phyloP scores from a whole-genome alignment of 2,329 filamentous ascomycete species.

The Calonectria montana region DNA sequence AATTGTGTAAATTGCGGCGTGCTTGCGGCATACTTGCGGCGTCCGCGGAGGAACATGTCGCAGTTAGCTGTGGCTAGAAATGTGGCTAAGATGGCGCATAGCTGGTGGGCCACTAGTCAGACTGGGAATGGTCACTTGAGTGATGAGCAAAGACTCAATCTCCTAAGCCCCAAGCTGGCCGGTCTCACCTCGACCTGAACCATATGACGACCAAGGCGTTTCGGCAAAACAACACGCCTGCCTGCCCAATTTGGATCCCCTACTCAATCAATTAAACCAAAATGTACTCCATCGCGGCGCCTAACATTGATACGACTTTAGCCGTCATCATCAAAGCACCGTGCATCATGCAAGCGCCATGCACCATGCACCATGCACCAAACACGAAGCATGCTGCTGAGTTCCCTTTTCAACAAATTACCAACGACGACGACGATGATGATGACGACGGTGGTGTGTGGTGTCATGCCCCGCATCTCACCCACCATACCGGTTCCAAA shows the following conservation, averaged over 20 bases:
- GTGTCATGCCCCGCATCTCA: conserved; percentile 20
- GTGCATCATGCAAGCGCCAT: not conserved
- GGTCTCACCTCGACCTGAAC: conserved; percentile 3
- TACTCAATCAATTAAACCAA: not conserved
- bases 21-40: not conserved
- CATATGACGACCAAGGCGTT: not conserved
- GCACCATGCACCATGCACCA: not conserved
- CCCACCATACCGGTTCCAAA: conserved; percentile 21
- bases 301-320: not conserved
- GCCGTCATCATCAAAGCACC: not conserved
- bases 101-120: not conserved
- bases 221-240: not conserved
- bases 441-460: not conserved
- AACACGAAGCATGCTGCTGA: not conserved
- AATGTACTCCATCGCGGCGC: not conserved
- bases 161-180: not conserved
- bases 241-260: not conserved
- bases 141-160: not conserved
- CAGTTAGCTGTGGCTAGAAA: not conserved
- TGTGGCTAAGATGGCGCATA: not conserved
- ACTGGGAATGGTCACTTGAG: not conserved
- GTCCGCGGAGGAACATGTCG: not conserved
- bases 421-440: not conserved
- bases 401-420: not conserved
- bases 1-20: not conserved